Evolutionary conservation across 1,284 basidiomycete genomes (phyloP).

Genomic region (Boletus semigastroideus): DNA sequence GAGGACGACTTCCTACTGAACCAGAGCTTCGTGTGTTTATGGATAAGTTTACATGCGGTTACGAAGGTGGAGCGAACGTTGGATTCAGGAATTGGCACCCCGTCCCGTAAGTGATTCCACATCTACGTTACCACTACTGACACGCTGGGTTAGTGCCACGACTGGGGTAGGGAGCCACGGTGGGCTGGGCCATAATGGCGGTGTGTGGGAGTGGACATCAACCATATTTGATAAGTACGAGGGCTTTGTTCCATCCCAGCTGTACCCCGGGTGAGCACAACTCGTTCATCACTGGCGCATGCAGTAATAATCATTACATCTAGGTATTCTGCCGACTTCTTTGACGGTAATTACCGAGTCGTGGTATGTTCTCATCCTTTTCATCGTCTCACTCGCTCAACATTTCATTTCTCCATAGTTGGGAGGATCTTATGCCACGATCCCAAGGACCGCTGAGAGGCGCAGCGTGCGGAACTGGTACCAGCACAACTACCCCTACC

Average conservation of each 20-base stretch:
- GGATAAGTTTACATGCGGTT: constrained; percentile 67
- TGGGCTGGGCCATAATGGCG: constrained; percentile 81
- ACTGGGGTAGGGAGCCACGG: constrained; percentile 48
- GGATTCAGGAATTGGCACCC: constrained; percentile 96
- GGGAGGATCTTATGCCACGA: constrained; percentile 88
- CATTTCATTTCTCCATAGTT: constrained; percentile 48
- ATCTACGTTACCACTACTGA: constrained; percentile 6
- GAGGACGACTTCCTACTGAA: constrained; percentile 91
- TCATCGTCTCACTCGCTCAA: not conserved
- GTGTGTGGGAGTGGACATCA: constrained; percentile 99
- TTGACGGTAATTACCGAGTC: constrained; percentile 80
- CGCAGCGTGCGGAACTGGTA: constrained; percentile 84
- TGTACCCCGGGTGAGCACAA: constrained; percentile 76
- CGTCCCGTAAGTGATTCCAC: constrained; percentile 62
- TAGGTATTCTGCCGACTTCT: constrained; percentile 87
- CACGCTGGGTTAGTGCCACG: constrained; percentile 50
- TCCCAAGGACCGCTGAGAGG: constrained; percentile 78
- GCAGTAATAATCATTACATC: constrained; percentile 4
- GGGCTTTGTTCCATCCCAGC: constrained; percentile 70
- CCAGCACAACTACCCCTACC: constrained; percentile 73
- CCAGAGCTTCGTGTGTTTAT: constrained; percentile 82
- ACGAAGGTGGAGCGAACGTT: constrained; percentile 75
- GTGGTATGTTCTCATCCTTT: constrained; percentile 57
- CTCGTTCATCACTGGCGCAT: not conserved
- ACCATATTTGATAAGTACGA: constrained; percentile 72